phyloP scores from a whole-genome alignment of 768 basidiomycete genomes.

The Tremella fuciformis region DNA sequence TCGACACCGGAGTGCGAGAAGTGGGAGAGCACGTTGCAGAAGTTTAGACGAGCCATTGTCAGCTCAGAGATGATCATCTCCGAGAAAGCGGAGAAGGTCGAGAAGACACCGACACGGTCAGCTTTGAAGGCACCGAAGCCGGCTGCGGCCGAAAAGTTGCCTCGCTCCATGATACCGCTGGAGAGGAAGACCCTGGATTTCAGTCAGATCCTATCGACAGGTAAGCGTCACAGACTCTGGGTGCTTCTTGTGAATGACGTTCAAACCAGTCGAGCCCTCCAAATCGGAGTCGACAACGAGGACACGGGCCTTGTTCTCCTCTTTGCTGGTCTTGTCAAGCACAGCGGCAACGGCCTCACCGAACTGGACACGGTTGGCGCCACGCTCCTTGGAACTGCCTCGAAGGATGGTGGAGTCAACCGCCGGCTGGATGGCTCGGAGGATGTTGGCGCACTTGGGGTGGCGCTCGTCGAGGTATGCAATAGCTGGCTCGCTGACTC shows the following conservation, averaged over 20 bases:
- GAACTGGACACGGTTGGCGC: conserved; percentile 77
- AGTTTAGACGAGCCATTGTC: conserved; percentile 88
- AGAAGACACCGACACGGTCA: conserved; percentile 66
- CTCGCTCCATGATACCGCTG: conserved; percentile 63
- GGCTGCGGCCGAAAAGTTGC: conserved; percentile 78
- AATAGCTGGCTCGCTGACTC: conserved; percentile 66
- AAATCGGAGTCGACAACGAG: conserved; percentile 86
- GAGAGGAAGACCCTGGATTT: conserved; percentile 24
- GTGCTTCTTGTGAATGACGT: conserved; percentile 82
- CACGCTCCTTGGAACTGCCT: conserved; percentile 70
- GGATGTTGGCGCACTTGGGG: conserved; percentile 58
- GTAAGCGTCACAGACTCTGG: conserved; percentile 70
- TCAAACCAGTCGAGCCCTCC: conserved; percentile 85
- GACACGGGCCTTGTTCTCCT: conserved; percentile 73
- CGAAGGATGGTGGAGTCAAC: conserved; percentile 62
- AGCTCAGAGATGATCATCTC: conserved; percentile 87
- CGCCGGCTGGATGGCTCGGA: conserved; percentile 64
- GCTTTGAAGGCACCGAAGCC: conserved; percentile 75
- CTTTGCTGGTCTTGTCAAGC: conserved; percentile 69
- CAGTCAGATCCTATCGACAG: conserved; percentile 64
- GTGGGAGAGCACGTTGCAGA: conserved; percentile 81
- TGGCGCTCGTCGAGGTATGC: conserved; percentile 70
- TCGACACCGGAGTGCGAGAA: conserved; percentile 76
- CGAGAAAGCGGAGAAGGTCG: conserved; percentile 84
- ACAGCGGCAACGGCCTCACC: conserved; percentile 79